Conservation (phyloP, 2,329 filamentous ascomycete genomes). For the Nothopassalora personata region DNA sequence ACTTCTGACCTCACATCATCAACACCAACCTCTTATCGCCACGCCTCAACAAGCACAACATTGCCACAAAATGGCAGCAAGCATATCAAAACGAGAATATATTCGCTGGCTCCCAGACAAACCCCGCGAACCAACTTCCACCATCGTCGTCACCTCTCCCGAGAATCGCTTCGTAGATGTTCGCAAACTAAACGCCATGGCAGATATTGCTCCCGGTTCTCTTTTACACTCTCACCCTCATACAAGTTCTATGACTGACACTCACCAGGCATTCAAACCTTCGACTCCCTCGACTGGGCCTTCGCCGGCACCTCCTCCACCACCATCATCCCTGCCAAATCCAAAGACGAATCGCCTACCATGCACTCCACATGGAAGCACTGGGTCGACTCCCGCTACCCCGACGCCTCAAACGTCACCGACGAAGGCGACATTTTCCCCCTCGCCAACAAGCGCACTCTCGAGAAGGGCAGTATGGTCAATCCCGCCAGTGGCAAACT, state of each 20-base stretch:
- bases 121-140: conserved; percentile 57
- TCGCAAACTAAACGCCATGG: conserved; percentile 43
- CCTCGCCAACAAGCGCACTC: conserved; percentile 34
- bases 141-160: conserved; percentile 59
- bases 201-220: background rate
- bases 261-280: conserved; percentile 23
- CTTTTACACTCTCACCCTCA: background rate
- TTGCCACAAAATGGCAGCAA: conserved; percentile 24
- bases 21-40: background rate
- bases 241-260: background rate
- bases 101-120: conserved; percentile 54
- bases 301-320: conserved; percentile 54
- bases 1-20: background rate
- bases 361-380: conserved; percentile 49
- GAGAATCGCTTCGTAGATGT: conserved; percentile 56
- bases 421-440: conserved; percentile 57
- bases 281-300: conserved; percentile 56
- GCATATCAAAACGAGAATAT: conserved; percentile 54
- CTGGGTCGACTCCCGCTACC: conserved; percentile 53
- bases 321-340: conserved; percentile 10
- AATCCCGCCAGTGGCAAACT: conserved; percentile 51
- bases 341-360: conserved; percentile 2
- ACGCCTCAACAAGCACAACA: background rate
- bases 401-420: conserved; percentile 33
- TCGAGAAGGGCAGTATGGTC: conserved; percentile 57